A percentile compares a stretch with the other conserved stretches of the same genome.
phyloP scores from a whole-genome alignment of 139 green algal genomes.

The Chlamydomonas asymmetrica region DNA sequence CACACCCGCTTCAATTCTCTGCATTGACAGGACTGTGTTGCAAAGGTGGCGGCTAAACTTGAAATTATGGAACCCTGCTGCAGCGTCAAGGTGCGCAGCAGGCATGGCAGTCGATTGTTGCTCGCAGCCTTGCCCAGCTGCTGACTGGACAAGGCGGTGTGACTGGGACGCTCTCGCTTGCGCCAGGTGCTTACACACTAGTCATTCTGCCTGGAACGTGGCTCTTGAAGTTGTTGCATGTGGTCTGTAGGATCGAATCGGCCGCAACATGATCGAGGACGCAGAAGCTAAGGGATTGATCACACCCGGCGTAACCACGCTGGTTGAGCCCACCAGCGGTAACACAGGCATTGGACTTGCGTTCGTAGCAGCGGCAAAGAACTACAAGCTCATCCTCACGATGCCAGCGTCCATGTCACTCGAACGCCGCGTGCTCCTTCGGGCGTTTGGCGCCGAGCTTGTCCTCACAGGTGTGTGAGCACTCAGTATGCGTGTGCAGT shows the following conservation, averaged over 20 bases:
- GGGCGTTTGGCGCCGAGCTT: constrained; percentile 84
- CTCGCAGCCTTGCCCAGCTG: too few species aligned
- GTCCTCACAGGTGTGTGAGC: constrained; percentile 75
- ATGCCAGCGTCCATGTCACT: constrained; percentile 99
- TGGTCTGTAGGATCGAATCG: constrained; percentile 73
- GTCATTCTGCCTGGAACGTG: neutral
- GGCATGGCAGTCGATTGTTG: neutral
- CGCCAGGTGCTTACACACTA: neutral
- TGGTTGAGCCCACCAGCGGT: constrained; percentile 91
- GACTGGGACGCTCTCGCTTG: too few species aligned
- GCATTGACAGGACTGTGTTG: constrained; percentile 34
- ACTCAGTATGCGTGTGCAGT: too few species aligned
- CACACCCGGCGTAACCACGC: constrained; percentile 65
- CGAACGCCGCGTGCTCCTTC: constrained; percentile 91
- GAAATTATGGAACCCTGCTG: constrained; percentile 88
- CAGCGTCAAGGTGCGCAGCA: constrained; percentile 67
- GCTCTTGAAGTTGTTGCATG: neutral
- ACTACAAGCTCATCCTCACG: constrained; percentile 97
- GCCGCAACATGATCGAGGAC: constrained; percentile 85
- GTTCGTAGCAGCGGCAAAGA: constrained; percentile 89
- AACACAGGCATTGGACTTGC: constrained; percentile 98
- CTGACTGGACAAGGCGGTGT: too few species aligned
- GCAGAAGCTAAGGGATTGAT: constrained; percentile 83
- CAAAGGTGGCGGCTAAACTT: constrained; percentile 70
- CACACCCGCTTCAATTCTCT: neutral